These are phyloP conservation scores for Aphanoascus verrucosus DNA, from an alignment of 2,329 filamentous ascomycete species.

Conservation along the genomic window DNA sequence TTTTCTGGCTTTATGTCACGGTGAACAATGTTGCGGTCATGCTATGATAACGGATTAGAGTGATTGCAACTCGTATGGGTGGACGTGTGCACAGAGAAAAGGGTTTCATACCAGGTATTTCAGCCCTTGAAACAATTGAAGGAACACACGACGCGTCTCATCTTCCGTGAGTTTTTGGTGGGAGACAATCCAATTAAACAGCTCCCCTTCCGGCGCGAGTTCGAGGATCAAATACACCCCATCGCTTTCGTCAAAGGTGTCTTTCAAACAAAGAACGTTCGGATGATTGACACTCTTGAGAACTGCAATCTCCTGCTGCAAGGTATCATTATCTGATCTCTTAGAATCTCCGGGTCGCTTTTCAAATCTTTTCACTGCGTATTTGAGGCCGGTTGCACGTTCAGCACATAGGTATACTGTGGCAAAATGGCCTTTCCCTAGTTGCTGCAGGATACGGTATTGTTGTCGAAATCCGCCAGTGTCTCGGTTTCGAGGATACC, in stretches of 20 bases:
- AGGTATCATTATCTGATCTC: conserved; percentile 66
- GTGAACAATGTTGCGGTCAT: conserved; percentile 94
- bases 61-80: background rate
- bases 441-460: conserved; percentile 70
- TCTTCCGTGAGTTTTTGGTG: conserved; percentile 78
- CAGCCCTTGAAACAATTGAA: conserved; percentile 82
- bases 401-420: conserved; percentile 88
- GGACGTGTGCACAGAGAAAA: background rate
- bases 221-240: conserved; percentile 88
- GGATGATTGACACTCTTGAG: conserved; percentile 96
- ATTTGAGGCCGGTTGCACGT: conserved; percentile 68
- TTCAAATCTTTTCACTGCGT: conserved; percentile 90
- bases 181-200: conserved; percentile 91
- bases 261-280: conserved; percentile 83
- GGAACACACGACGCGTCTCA: conserved; percentile 77
- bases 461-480: conserved; percentile 75
- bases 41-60: conserved; percentile 36
- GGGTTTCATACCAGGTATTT: conserved; percentile 71
- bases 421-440: conserved; percentile 92
- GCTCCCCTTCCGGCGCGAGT: conserved; percentile 79
- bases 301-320: conserved; percentile 93
- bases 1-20: conserved; percentile 98
- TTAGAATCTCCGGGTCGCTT: conserved; percentile 75
- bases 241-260: conserved; percentile 84
- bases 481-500: conserved; percentile 66